Conservation (phyloP, 305 asterid species). For the Plantago coronopus region DNA sequence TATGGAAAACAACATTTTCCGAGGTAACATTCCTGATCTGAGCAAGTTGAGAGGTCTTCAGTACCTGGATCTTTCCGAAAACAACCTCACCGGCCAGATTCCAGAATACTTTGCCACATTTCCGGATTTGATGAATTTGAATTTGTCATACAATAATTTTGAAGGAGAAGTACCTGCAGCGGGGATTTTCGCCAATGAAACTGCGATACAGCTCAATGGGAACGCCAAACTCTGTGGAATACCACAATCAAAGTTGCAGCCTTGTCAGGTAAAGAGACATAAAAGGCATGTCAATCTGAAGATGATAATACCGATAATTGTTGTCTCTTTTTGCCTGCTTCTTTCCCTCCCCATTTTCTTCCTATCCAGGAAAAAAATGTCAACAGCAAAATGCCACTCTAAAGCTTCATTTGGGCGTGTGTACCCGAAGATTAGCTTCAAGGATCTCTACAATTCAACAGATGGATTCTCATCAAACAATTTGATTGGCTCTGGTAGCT, state of each 20-base stretch:
- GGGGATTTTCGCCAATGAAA: slow-evolving; percentile 42
- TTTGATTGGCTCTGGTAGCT: slow-evolving; percentile 48
- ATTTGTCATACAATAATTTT: slow-evolving; percentile 52
- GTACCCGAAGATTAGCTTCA: slow-evolving; percentile 27
- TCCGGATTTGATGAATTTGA: slow-evolving; percentile 39
- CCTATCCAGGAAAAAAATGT: background rate
- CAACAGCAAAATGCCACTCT: background rate
- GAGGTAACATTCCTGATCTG: slow-evolving; percentile 51
- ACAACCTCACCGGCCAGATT: slow-evolving; percentile 45
- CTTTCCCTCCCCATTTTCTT: background rate
- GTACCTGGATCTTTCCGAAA: slow-evolving; percentile 56
- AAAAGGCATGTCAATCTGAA: slow-evolving; percentile 16
- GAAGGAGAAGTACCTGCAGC: slow-evolving; percentile 43
- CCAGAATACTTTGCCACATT: slow-evolving; percentile 39
- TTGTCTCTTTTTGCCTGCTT: background rate
- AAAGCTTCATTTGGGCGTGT: background rate
- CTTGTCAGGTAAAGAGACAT: background rate
- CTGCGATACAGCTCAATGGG: slow-evolving; percentile 41
- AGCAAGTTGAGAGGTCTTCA: slow-evolving; percentile 43
- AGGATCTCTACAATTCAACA: slow-evolving; percentile 51
- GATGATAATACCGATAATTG: background rate
- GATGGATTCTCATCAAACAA: slow-evolving; percentile 40
- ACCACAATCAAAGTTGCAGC: background rate
- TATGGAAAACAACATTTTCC: slow-evolving; percentile 37
- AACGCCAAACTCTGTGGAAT: slow-evolving; percentile 37